Percentiles rank a stretch among this genome's conserved stretches.
These are phyloP conservation scores for Microcyclospora tardicrescens DNA, from an alignment of 2,329 filamentous ascomycete genomes.

Conservation along the genomic window DNA sequence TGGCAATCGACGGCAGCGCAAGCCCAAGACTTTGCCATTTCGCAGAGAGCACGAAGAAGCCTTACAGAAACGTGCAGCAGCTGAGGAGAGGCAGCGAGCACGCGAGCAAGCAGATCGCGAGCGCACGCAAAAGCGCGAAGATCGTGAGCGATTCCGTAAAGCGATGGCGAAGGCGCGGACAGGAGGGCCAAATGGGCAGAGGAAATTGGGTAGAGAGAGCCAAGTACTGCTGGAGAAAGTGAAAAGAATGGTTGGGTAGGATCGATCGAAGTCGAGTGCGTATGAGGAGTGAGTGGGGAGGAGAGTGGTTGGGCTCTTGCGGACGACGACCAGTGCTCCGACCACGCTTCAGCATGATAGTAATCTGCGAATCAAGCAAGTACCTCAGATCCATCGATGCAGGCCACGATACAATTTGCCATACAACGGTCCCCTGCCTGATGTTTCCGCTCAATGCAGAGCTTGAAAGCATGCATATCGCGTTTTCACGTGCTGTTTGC, in stretches of 20 bases:
- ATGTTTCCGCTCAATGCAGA: too few species aligned
- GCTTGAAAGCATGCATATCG: too few species aligned
- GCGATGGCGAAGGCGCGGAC: slow-evolving; percentile 49
- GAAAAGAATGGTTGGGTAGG: slow-evolving; percentile 50
- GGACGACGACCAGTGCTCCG: too few species aligned
- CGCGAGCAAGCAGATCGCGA: slow-evolving; percentile 52
- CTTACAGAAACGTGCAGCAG: slow-evolving; percentile 46
- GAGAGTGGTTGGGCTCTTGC: too few species aligned
- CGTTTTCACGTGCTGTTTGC: too few species aligned
- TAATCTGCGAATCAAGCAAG: too few species aligned
- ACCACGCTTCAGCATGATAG: too few species aligned
- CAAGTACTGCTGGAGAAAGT: slow-evolving; percentile 64
- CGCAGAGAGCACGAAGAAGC: slow-evolving; percentile 34
- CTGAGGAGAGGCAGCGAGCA: slow-evolving; percentile 45
- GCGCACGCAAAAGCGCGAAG: slow-evolving; percentile 39
- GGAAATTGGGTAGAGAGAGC: slow-evolving; percentile 73
- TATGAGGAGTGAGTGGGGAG: background rate
- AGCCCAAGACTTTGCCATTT: slow-evolving; percentile 32
- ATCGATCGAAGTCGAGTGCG: background rate
- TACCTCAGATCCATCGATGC: too few species aligned
- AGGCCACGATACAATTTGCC: too few species aligned
- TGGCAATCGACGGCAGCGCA: slow-evolving; percentile 17
- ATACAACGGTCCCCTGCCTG: too few species aligned
- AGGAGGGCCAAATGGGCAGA: slow-evolving; percentile 55
- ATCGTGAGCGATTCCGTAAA: slow-evolving; percentile 58